Percentiles rank a stretch among this genome's conserved stretches.
phyloP scores from a whole-genome alignment of 2,329 filamentous ascomycete genomes.

The Pseudocercospora cruenta region DNA sequence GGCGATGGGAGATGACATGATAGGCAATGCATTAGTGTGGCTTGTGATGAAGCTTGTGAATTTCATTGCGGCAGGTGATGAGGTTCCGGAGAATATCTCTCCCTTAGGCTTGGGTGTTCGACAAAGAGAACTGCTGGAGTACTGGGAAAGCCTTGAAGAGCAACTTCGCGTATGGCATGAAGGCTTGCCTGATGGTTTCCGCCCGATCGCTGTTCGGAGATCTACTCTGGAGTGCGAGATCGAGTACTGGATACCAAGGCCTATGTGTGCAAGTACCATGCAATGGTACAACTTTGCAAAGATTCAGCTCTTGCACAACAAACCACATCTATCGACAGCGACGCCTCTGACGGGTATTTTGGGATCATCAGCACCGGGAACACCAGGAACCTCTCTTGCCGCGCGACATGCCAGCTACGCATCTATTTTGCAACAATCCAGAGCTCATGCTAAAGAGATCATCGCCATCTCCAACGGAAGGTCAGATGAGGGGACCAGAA shows the following conservation, averaged over 20 bases:
- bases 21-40: conserved; percentile 68
- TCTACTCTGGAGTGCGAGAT: conserved; percentile 21
- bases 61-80: conserved; percentile 62
- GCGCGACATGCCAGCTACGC: conserved; percentile 61
- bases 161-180: conserved; percentile 64
- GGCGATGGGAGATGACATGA: conserved; percentile 65
- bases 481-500: conserved; percentile 59
- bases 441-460: conserved; percentile 64
- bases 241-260: conserved; percentile 64
- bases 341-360: conserved; percentile 6
- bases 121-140: conserved; percentile 54
- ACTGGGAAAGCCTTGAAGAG: conserved; percentile 59
- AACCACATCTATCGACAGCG: conserved; percentile 58
- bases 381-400: conserved; percentile 50
- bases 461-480: conserved; percentile 62
- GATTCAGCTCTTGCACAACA: conserved; percentile 64
- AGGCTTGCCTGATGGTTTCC: conserved; percentile 63
- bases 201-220: conserved; percentile 53
- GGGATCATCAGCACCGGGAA: conserved; percentile 9
- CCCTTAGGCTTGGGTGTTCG: conserved; percentile 50
- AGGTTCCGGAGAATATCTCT: conserved; percentile 46
- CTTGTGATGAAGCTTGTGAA: conserved; percentile 69
- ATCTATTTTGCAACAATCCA: conserved; percentile 58
- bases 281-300: conserved; percentile 68
- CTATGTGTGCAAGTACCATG: conserved; percentile 68